Evolutionary conservation across 2,329 filamentous ascomycete species (phyloP).

Genomic region (Xylariaceae sp.): DNA sequence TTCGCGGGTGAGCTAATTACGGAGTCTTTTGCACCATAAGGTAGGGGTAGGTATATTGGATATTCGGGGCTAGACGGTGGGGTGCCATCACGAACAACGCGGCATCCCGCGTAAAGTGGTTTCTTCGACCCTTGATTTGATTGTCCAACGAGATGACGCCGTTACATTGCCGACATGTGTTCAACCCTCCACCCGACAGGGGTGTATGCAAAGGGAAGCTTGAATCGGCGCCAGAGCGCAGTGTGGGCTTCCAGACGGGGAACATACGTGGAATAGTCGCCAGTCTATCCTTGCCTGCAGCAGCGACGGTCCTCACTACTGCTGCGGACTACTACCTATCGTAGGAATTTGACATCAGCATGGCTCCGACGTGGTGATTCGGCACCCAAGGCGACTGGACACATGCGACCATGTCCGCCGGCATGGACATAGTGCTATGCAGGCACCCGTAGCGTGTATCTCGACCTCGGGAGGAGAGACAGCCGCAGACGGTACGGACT

Average conservation of each 20-base stretch:
- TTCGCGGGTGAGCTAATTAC: conserved; percentile 18
- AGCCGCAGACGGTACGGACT: background rate
- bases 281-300: background rate
- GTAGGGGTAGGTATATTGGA: background rate
- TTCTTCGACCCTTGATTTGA: conserved; percentile 27
- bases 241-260: background rate
- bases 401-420: conserved; percentile 3
- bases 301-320: too few species aligned
- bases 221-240: background rate
- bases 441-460: conserved; percentile 1
- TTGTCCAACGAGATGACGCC: conserved; percentile 10
- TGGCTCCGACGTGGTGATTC: background rate
- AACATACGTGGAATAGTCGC: background rate
- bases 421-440: background rate
- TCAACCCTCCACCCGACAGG: conserved; percentile 2
- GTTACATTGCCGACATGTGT: conserved; percentile 4
- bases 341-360: background rate
- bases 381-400: background rate
- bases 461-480: conserved; percentile 19
- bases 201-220: background rate
- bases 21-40: background rate
- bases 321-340: too few species aligned
- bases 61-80: conserved; percentile 24
- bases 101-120: conserved; percentile 38
- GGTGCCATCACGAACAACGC: conserved; percentile 29